These are phyloP conservation scores for Solanum hybrid DNA, from an alignment of 305 asterid species.

Conservation along the genomic window DNA sequence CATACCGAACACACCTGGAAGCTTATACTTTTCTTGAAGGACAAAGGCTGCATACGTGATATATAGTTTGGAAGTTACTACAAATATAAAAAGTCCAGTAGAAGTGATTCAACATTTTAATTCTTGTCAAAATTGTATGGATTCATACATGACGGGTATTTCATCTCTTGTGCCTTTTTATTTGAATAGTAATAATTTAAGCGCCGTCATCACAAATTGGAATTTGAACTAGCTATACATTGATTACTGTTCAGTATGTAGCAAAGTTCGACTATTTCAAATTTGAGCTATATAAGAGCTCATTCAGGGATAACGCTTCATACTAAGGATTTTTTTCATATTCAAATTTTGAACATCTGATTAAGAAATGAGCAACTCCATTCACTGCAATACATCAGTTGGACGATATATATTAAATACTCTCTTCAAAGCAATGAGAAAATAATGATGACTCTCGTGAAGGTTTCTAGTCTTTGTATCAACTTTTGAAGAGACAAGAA, in stretches of 20 bases:
- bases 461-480: neutral
- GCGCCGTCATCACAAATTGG: neutral
- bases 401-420: neutral
- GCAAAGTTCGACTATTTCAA: neutral
- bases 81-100: neutral
- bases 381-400: neutral
- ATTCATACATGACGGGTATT: neutral
- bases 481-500: neutral
- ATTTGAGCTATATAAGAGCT: neutral
- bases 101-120: neutral
- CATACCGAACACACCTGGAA: neutral
- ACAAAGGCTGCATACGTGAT: neutral
- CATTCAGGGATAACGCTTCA: rapidly evolving
- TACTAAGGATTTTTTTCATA: no score
- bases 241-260: no score
- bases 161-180: neutral
- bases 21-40: neutral
- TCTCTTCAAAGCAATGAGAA: neutral
- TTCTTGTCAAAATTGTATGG: neutral
- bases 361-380: no score
- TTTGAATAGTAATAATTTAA: neutral
- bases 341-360: neutral
- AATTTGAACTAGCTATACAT: neutral
- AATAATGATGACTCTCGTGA: neutral
- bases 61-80: neutral